Conservation (phyloP, 805 yeast species). For the Pichia nanzhaoensis region DNA sequence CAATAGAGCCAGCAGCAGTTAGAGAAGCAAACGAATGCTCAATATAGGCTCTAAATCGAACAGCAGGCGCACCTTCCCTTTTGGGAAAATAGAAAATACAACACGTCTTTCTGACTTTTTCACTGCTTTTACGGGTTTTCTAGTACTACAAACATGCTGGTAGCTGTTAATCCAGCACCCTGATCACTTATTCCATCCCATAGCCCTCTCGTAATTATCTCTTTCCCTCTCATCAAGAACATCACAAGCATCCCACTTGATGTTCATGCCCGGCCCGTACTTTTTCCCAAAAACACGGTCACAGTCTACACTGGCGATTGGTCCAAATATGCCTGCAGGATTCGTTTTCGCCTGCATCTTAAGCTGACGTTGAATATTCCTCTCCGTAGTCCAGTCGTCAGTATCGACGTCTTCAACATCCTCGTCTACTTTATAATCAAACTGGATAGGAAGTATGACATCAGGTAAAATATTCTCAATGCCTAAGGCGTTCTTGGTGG, state of each 20-base stretch:
- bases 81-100: conserved; percentile 14
- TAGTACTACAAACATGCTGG: conserved; percentile 18
- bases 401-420: background rate
- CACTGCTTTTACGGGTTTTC: background rate
- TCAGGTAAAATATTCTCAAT: conserved; percentile 3
- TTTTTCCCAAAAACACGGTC: conserved; percentile 20
- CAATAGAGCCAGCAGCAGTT: background rate
- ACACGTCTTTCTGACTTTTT: background rate
- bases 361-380: background rate
- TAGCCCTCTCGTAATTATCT: conserved; percentile 24
- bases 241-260: conserved; percentile 23
- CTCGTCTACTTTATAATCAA: background rate
- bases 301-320: conserved; percentile 17
- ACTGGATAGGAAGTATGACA: background rate
- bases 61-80: conserved; percentile 14
- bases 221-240: conserved; percentile 19
- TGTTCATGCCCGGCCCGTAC: conserved; percentile 20
- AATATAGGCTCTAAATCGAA: too few relatives aligned
- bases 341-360: conserved; percentile 12
- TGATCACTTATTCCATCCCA: conserved; percentile 19
- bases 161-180: too few relatives aligned
- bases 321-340: conserved; percentile 26
- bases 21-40: background rate
- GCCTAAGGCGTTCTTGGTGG: background rate
- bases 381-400: conserved; percentile 2